A percentile compares a stretch with the other conserved stretches of the same genome.
These are phyloP conservation scores for Speleostelium caveatum DNA, from an alignment of 78 protist species.

Conservation along the genomic window DNA sequence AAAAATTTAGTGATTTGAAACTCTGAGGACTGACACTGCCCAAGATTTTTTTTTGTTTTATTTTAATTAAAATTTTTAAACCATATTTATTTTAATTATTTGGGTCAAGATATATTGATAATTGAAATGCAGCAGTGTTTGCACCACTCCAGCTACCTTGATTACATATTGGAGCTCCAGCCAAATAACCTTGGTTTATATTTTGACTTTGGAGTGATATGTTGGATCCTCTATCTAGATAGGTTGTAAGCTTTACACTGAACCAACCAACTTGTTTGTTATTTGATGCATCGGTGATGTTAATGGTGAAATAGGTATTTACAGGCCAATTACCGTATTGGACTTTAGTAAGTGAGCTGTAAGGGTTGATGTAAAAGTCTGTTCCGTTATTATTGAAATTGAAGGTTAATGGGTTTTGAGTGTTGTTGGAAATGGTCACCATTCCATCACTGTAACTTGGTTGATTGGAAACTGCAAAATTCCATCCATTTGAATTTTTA, in stretches of 20 bases:
- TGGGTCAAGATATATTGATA: not conserved
- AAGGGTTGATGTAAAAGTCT: not conserved
- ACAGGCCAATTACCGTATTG: not conserved
- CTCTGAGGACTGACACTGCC: too few species aligned
- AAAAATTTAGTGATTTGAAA: too few species aligned
- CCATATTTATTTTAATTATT: too few species aligned
- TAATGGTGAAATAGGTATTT: too few species aligned
- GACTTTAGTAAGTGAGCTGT: not conserved
- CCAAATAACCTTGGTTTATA: not conserved
- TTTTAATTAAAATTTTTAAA: too few species aligned
- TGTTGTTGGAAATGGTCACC: not conserved
- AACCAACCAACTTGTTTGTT: not conserved
- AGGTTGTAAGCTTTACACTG: not conserved
- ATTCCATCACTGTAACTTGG: not conserved
- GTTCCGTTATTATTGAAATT: not conserved
- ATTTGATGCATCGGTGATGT: not conserved
- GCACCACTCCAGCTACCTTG: constrained; percentile 9
- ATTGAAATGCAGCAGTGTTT: not conserved
- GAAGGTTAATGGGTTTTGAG: not conserved
- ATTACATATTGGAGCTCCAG: constrained; percentile 8
- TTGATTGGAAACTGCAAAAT: not conserved
- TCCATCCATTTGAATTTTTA: constrained; percentile 8
- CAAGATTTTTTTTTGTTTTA: too few species aligned
- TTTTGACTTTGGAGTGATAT: not conserved
- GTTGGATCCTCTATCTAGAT: not conserved